Conservation (phyloP, 1,284 basidiomycete genomes). For the Chiua sp. region DNA sequence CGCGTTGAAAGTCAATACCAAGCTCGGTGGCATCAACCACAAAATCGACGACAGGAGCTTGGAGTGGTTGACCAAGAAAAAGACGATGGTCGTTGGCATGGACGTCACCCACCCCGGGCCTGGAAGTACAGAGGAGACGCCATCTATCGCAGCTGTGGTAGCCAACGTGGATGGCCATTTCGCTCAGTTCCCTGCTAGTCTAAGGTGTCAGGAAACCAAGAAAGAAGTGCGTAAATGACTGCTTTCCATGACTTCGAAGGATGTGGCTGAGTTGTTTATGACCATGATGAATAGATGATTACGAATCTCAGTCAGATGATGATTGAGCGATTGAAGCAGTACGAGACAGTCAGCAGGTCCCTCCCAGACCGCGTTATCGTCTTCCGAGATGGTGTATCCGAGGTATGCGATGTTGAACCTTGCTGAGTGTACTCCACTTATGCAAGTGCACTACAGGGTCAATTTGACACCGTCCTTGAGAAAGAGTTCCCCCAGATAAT, state of each 20-base stretch:
- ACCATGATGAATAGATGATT: conserved; percentile 58
- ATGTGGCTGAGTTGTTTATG: background rate
- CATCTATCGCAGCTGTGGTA: conserved; percentile 81
- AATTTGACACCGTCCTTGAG: conserved; percentile 64
- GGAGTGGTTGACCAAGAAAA: conserved; percentile 65
- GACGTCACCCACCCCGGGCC: conserved; percentile 80
- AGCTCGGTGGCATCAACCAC: conserved; percentile 81
- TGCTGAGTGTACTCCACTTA: conserved; percentile 3
- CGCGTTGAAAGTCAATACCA: conserved; percentile 56
- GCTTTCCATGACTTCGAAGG: background rate
- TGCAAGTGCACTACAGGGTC: conserved; percentile 51
- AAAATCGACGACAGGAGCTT: conserved; percentile 58
- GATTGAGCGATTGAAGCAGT: conserved; percentile 63
- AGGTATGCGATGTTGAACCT: conserved; percentile 47
- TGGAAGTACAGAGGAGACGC: conserved; percentile 64
- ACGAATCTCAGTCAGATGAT: conserved; percentile 71
- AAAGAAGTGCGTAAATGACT: conserved; percentile 60
- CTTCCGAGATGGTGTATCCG: conserved; percentile 79
- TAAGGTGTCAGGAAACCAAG: conserved; percentile 65
- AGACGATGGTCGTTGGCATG: conserved; percentile 79
- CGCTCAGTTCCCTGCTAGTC: conserved; percentile 71
- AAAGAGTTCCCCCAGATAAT: conserved; percentile 66
- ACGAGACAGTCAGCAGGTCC: conserved; percentile 53
- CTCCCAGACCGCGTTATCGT: conserved; percentile 69
- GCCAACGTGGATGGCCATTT: conserved; percentile 69